phyloP scores from a whole-genome alignment of 106 monocot genomes.

The Dioscorea dumetorum region DNA sequence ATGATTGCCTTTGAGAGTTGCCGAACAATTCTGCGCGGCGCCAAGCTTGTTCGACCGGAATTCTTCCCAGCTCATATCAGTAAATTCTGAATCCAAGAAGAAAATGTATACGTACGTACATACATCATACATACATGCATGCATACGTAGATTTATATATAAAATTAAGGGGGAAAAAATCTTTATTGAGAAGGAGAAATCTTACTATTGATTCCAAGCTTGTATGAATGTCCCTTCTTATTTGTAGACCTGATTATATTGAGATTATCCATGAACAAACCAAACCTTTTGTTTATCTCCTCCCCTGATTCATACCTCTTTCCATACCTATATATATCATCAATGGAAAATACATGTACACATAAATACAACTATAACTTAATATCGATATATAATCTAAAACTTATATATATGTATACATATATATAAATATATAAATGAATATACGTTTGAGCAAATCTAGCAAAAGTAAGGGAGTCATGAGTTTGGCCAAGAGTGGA shows the following conservation, averaged over 20 bases:
- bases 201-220: constrained; percentile 79
- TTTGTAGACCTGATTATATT: constrained; percentile 52
- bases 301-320: constrained; percentile 61
- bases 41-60: constrained; percentile 55
- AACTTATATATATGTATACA: too few species aligned
- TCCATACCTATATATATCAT: too few species aligned
- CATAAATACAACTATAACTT: too few species aligned
- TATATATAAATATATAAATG: too few species aligned
- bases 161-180: background rate
- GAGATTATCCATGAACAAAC: constrained; percentile 49
- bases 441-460: too few species aligned
- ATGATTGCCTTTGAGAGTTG: constrained; percentile 73
- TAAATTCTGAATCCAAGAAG: constrained; percentile 34
- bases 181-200: background rate
- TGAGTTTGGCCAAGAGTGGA: too few species aligned
- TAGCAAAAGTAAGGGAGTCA: too few species aligned
- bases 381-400: too few species aligned
- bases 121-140: background rate
- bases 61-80: constrained; percentile 95
- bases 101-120: background rate
- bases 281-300: constrained; percentile 56
- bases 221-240: constrained; percentile 42
- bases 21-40: constrained; percentile 92
- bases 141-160: background rate
- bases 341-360: too few species aligned